Conservation (phyloP, 306 rosid genomes). For the Adenanthera pavonina region DNA sequence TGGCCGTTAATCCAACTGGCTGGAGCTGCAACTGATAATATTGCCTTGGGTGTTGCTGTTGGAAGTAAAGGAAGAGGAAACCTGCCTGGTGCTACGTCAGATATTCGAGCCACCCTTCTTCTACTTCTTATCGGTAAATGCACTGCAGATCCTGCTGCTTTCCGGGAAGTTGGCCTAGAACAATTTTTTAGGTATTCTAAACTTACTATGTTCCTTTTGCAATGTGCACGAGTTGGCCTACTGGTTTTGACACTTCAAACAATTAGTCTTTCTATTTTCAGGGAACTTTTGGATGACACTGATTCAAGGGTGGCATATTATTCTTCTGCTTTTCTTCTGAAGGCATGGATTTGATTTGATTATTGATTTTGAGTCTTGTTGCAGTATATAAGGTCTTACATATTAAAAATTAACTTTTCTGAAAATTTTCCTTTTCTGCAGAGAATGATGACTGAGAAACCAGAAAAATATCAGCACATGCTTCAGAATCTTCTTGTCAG, state of each 20-base stretch:
- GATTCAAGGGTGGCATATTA: slow-evolving; percentile 98
- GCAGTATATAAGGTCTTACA: slow-evolving; percentile 16
- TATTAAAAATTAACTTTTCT: slow-evolving; percentile 10
- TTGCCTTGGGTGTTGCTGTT: slow-evolving; percentile 93
- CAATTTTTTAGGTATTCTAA: slow-evolving; percentile 82
- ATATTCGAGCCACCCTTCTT: slow-evolving; percentile 89
- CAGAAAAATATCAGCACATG: slow-evolving; percentile 94
- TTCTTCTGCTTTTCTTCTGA: slow-evolving; percentile 96
- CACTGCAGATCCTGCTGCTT: slow-evolving; percentile 85
- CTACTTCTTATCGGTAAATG: slow-evolving; percentile 97
- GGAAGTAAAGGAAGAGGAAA: slow-evolving; percentile 99
- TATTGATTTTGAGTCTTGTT: slow-evolving; percentile 4
- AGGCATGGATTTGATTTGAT: slow-evolving; percentile 66
- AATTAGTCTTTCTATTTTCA: slow-evolving; percentile 46
- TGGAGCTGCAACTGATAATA: slow-evolving; percentile 94
- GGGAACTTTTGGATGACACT: slow-evolving; percentile 94
- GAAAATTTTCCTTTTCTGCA: slow-evolving; percentile 51
- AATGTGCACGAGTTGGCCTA: slow-evolving; percentile 8
- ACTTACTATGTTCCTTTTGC: slow-evolving; percentile 25
- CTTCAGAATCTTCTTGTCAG: slow-evolving; percentile 92
- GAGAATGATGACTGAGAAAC: slow-evolving; percentile 98
- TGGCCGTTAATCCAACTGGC: slow-evolving; percentile 99
- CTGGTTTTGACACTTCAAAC: slow-evolving; percentile 23
- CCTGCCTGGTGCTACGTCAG: slow-evolving; percentile 95
- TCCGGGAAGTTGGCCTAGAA: slow-evolving; percentile 85